These are phyloP conservation scores for Pichia cactophila DNA, from an alignment of 1,139 yeast species.

Conservation along the genomic window DNA sequence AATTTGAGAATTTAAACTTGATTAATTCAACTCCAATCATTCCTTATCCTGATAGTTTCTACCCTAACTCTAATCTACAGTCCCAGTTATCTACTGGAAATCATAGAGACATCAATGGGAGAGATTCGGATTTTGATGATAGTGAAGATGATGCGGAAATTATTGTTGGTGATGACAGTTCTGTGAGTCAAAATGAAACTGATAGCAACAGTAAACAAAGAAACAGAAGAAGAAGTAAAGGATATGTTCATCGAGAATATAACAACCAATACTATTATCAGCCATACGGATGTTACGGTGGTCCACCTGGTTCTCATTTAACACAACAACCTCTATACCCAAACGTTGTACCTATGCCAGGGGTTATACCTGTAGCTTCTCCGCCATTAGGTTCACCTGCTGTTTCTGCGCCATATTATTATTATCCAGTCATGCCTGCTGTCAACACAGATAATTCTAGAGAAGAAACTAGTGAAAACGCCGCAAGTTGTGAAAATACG, in stretches of 20 bases:
- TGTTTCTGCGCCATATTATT: conserved; percentile 8
- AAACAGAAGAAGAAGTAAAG: neutral
- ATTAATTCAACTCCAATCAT: neutral
- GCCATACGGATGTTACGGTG: neutral
- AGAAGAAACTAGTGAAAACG: neutral
- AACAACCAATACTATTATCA: neutral
- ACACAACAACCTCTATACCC: neutral
- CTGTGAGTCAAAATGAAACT: neutral
- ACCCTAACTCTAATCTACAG: neutral
- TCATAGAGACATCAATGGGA: neutral
- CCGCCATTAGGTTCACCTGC: conserved; percentile 4
- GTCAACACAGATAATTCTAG: neutral
- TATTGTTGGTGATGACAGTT: neutral
- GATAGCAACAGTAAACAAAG: neutral
- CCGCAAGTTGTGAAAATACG: neutral
- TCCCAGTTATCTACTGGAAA: neutral
- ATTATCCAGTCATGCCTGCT: conserved; percentile 10
- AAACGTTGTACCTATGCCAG: neutral
- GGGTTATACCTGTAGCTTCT: neutral
- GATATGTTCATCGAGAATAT: neutral
- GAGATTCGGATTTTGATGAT: neutral
- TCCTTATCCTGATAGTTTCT: neutral
- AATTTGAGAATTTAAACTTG: neutral
- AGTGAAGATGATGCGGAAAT: neutral
- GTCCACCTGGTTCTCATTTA: neutral